A percentile compares a stretch with the other conserved stretches of the same genome.
These are phyloP conservation scores for Aspergillus cejpii DNA, from an alignment of 2,329 filamentous ascomycete species.

Conservation along the genomic window DNA sequence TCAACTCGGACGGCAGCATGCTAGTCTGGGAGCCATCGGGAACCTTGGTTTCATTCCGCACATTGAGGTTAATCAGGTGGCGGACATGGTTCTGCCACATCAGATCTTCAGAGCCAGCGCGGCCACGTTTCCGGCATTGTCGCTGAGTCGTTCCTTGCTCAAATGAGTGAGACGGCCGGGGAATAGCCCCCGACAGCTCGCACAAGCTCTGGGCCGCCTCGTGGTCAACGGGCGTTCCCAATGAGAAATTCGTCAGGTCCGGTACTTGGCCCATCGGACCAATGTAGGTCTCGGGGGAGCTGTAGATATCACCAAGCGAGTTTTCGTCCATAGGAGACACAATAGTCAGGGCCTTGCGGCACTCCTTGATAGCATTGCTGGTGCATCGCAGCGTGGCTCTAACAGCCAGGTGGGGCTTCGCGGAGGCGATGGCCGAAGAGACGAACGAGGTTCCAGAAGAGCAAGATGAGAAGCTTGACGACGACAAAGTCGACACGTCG, in stretches of 20 bases:
- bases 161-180: slow-evolving; percentile 14
- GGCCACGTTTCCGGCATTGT: slow-evolving; percentile 36
- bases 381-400: slow-evolving; percentile 38
- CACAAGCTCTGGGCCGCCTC: slow-evolving; percentile 40
- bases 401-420: slow-evolving; percentile 32
- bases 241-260: slow-evolving; percentile 32
- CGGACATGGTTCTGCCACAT: slow-evolving; percentile 36
- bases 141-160: slow-evolving; percentile 16
- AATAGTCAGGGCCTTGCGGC: slow-evolving; percentile 31
- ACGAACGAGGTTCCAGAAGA: slow-evolving; percentile 49
- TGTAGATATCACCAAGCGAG: slow-evolving; percentile 29
- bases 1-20: slow-evolving; percentile 26
- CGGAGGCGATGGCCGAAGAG: slow-evolving; percentile 35
- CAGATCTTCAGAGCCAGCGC: slow-evolving; percentile 36
- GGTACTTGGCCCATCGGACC: slow-evolving; percentile 22
- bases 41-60: slow-evolving; percentile 21
- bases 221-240: slow-evolving; percentile 30
- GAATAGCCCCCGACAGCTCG: slow-evolving; percentile 33
- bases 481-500: slow-evolving; percentile 52
- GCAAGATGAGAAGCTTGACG: slow-evolving; percentile 47
- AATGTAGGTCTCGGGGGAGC: slow-evolving; percentile 31
- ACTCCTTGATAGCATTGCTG: slow-evolving; percentile 34
- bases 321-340: slow-evolving; percentile 36
- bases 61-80: slow-evolving; percentile 29
- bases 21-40: slow-evolving; percentile 29